These are phyloP conservation scores for Monosporascus sp. DNA, from an alignment of 2,329 filamentous ascomycete genomes.

Conservation along the genomic window DNA sequence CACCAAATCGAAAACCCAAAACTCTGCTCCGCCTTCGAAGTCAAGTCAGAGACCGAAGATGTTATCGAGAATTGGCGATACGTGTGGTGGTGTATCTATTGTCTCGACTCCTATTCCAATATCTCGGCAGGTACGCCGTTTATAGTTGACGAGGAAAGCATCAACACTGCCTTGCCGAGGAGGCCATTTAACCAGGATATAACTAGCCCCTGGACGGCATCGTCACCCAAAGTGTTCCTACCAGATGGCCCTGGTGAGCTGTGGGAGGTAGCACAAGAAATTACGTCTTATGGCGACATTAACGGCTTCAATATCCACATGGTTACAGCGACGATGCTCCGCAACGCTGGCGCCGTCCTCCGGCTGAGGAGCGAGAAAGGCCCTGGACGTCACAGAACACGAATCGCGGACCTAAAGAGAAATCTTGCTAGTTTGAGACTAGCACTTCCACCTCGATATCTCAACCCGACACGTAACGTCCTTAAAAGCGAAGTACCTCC, in stretches of 20 bases:
- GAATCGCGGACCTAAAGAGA: constrained; percentile 11
- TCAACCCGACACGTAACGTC: constrained; percentile 26
- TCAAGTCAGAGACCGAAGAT: constrained; percentile 14
- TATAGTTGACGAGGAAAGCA: constrained; percentile 21
- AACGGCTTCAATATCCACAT: constrained; percentile 23
- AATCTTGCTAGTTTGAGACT: constrained; percentile 20
- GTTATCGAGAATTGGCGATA: constrained; percentile 30
- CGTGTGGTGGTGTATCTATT: constrained; percentile 32
- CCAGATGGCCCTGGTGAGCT: constrained; percentile 19
- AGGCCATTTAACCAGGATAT: constrained; percentile 6
- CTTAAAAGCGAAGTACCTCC: constrained; percentile 20
- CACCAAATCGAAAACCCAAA: constrained; percentile 29
- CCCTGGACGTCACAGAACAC: constrained; percentile 8
- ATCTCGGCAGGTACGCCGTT: constrained; percentile 23
- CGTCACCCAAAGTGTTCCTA: constrained; percentile 14
- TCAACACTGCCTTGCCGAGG: constrained; percentile 23
- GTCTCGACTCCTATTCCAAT: constrained; percentile 31
- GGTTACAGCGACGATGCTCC: constrained; percentile 21
- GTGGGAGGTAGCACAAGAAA: constrained; percentile 17
- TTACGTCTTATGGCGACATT: constrained; percentile 12
- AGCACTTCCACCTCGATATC: constrained; percentile 25
- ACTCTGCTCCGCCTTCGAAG: constrained; percentile 20
- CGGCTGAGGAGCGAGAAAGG: constrained; percentile 13
- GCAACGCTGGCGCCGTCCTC: constrained; percentile 18
- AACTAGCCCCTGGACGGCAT: background rate